Conservation (phyloP, 139 green algal genomes). For the Chlamydomonas eustigma region DNA sequence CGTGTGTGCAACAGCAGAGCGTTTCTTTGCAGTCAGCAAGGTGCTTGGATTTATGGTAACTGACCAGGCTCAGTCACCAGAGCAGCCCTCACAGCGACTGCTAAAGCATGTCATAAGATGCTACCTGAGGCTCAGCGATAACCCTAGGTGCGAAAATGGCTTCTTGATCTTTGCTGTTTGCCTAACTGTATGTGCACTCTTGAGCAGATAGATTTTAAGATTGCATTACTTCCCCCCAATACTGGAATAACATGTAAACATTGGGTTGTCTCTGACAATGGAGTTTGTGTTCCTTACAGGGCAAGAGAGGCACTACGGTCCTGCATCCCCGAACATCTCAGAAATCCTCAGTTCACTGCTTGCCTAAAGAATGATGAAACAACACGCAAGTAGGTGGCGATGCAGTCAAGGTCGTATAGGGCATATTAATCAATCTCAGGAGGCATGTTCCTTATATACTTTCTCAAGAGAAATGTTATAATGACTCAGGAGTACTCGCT, state of each 20-base stretch:
- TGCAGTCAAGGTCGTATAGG: no score
- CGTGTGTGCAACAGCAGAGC: slow-evolving; percentile 96
- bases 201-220: no score
- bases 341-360: slow-evolving; percentile 82
- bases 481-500: no score
- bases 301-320: slow-evolving; percentile 90
- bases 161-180: no score
- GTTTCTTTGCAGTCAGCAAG: slow-evolving; percentile 95
- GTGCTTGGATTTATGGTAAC: slow-evolving; percentile 92
- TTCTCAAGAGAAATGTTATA: no score
- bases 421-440: no score
- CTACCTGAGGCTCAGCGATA: slow-evolving; percentile 92
- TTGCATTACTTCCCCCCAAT: no score
- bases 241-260: no score
- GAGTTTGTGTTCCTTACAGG: slow-evolving; percentile 30
- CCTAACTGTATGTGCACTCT: no score
- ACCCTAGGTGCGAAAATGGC: slow-evolving; percentile 53
- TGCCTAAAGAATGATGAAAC: slow-evolving; percentile 92
- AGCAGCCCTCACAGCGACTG: slow-evolving; percentile 85
- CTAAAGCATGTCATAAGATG: slow-evolving; percentile 99
- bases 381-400: slow-evolving; percentile 81
- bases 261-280: background rate
- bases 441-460: no score
- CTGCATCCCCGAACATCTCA: slow-evolving; percentile 89
- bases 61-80: slow-evolving; percentile 50